These are phyloP conservation scores for Xylaria sp. DNA, from an alignment of 2,329 filamentous ascomycete genomes.

Conservation along the genomic window DNA sequence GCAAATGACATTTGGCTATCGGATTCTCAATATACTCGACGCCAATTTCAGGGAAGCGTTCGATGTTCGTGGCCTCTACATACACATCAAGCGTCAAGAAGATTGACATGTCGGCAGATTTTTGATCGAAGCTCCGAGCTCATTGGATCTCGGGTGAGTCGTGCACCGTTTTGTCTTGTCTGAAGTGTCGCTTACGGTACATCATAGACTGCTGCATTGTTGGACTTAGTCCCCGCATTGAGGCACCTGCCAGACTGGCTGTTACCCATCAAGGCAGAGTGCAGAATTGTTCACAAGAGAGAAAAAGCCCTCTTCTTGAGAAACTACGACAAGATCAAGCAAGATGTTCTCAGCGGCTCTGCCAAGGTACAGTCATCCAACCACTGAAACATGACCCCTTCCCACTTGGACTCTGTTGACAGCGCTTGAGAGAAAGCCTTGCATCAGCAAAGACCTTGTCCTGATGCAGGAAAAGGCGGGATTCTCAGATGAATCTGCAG, in stretches of 20 bases:
- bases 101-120: slow-evolving; percentile 43
- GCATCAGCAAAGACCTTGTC: neutral
- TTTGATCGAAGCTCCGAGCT: slow-evolving; percentile 13
- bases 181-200: neutral
- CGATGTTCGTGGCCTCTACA: neutral
- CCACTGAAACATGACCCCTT: no score
- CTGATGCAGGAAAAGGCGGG: neutral
- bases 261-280: neutral
- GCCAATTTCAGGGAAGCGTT: slow-evolving; percentile 50
- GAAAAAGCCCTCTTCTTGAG: neutral
- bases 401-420: no score
- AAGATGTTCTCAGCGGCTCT: neutral
- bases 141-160: neutral
- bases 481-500: slow-evolving; percentile 35
- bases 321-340: neutral
- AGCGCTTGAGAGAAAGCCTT: no score
- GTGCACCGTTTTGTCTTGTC: neutral
- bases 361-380: no score
- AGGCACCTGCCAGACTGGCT: neutral
- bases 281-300: neutral
- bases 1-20: slow-evolving; percentile 59
- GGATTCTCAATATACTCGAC: slow-evolving; percentile 47
- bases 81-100: slow-evolving; percentile 34
- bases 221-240: neutral
- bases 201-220: neutral